Evolutionary conservation across 2,329 filamentous ascomycete species (phyloP).

Genomic region (Colletotrichum liaoningense): DNA sequence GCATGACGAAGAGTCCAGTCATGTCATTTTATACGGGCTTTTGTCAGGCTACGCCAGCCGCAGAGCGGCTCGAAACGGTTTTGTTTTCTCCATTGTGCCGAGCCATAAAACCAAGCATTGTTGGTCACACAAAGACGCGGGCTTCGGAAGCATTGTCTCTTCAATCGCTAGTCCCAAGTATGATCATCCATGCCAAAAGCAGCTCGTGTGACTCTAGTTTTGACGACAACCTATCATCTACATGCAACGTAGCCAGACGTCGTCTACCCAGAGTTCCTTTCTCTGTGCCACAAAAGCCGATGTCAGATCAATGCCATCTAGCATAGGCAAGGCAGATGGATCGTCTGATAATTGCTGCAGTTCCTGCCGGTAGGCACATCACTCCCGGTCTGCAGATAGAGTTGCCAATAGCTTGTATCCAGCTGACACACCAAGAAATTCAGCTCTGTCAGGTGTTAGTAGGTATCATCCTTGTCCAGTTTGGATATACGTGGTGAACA

Average conservation of each 20-base stretch:
- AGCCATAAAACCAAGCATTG: slow-evolving; percentile 3
- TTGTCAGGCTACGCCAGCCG: neutral
- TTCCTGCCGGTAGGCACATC: slow-evolving; percentile 59
- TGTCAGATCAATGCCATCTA: slow-evolving; percentile 34
- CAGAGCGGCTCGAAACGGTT: slow-evolving; percentile 14
- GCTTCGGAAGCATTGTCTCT: neutral
- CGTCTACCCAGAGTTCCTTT: neutral
- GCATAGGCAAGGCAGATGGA: slow-evolving; percentile 65
- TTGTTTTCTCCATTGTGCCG: slow-evolving; percentile 10
- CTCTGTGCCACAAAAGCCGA: neutral
- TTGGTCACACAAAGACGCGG: neutral
- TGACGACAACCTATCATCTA: slow-evolving; percentile 20
- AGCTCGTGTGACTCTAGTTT: neutral
- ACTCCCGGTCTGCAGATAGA: slow-evolving; percentile 64
- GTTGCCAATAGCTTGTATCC: slow-evolving; percentile 57
- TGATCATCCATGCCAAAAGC: neutral
- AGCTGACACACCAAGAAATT: slow-evolving; percentile 63
- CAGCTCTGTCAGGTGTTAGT: slow-evolving; percentile 49
- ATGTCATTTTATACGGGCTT: neutral
- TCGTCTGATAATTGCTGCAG: slow-evolving; percentile 66
- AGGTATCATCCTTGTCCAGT: slow-evolving; percentile 27
- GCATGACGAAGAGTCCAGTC: neutral
- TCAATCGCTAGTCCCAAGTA: neutral
- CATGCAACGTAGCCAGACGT: neutral
- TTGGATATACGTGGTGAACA: no score